phyloP scores from a whole-genome alignment of 257 asterid genomes.

The Paraleonurus japonicus region DNA sequence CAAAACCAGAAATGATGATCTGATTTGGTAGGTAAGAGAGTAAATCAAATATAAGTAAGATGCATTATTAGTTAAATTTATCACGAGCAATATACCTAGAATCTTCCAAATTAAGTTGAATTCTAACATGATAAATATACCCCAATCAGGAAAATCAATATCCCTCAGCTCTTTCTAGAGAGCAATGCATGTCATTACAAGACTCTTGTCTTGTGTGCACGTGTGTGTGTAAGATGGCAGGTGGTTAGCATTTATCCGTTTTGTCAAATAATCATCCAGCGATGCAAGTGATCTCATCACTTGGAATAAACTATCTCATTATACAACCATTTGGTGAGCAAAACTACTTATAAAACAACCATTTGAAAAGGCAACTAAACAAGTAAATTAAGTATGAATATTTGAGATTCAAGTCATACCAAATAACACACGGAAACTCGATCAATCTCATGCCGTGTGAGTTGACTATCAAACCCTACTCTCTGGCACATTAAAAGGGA shows the following conservation, averaged over 20 bases:
- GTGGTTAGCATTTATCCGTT: neutral
- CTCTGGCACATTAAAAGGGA: neutral
- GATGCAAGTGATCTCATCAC: neutral
- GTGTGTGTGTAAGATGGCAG: too few species aligned
- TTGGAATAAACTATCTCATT: neutral
- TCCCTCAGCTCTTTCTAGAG: too few species aligned
- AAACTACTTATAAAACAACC: neutral
- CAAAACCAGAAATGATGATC: neutral
- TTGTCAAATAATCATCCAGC: neutral
- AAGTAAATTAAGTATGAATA: neutral
- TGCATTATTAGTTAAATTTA: neutral
- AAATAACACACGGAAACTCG: neutral
- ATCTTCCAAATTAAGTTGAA: too few species aligned
- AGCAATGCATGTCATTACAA: neutral
- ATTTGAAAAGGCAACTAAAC: constrained; percentile 9
- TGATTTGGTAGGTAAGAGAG: neutral
- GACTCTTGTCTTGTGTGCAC: neutral
- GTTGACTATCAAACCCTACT: neutral
- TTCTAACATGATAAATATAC: too few species aligned
- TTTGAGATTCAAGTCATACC: neutral
- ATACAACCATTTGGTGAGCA: neutral
- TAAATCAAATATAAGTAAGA: neutral
- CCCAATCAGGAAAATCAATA: too few species aligned
- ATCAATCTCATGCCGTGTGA: neutral
- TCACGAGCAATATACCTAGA: too few species aligned